Evolutionary conservation across 148 eudicot genomes (phyloP), one percentile per base, ranked within the genome.

Genomic region (Vaccinium corymbosum): DNA sequence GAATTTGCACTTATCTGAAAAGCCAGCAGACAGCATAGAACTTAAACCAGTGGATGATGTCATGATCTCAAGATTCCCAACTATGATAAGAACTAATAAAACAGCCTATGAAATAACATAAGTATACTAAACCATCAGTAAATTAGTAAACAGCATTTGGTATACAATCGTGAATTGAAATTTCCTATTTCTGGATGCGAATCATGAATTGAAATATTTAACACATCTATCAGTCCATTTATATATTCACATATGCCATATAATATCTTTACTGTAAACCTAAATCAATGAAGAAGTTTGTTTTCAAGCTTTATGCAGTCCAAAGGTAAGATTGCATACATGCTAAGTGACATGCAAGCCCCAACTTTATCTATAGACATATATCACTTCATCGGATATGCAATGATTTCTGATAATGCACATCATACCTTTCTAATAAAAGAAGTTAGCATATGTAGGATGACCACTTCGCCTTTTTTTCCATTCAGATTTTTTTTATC

Each of bases 1-100:
- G 99, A 97, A 90, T 97, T 97, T 62, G 99, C 99, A 89, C 99
- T 97, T 82, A 97, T 93, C 99, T 97, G 98, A 86, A 86, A 90
- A 75, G 55, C 14, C 85, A 85, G 83, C 78, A 74, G 49, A 85
- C 62, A 82, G 48, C 52, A 59, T n/a, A 15, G 38, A 82, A 55
- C 83, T 84, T 52, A 71, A 76, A 55, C 77, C 57, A 55, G 4
- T 35, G 20, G 57, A 78, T n/a, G 55, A 51, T 13, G 9, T 57
- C 11, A 55, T 11, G 29, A 25, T 46, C 29, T 42, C 38, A 70
- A 42, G 46, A 42, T 42, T 42, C 46, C 6, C 46, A 42, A n/a
- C n/a, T 55, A 35, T 7, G n/a, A 49, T 27, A 73, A 83, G 79
- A 57, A 70, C 25, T 20, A 35, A 50, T 53, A 27, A 32, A 35